Evolutionary conservation across 371 early-diverging fungal genomes (phyloP).

Genomic region (Funneliformis caledonium): DNA sequence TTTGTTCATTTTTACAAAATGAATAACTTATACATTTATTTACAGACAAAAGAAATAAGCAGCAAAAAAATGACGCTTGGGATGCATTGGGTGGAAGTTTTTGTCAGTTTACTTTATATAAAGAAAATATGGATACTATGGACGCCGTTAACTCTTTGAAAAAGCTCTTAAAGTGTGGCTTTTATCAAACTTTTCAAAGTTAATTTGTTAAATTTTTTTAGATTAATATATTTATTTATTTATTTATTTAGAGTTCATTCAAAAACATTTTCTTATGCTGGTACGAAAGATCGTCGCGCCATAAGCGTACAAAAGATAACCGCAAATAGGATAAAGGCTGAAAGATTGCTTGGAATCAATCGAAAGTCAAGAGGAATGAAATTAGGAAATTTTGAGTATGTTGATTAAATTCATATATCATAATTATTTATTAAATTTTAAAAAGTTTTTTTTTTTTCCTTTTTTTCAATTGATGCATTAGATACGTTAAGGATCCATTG

Average conservation of each 20-base stretch:
- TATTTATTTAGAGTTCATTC: conserved; percentile 47
- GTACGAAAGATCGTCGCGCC: conserved; percentile 98
- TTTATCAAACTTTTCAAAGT: background rate
- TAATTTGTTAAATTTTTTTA: background rate
- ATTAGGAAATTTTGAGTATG: conserved; percentile 79
- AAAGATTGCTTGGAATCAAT: conserved; percentile 61
- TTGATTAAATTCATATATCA: conserved; percentile 16
- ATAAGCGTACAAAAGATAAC: conserved; percentile 93
- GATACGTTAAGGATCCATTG: conserved; percentile 65
- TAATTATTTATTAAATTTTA: background rate
- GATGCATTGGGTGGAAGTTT: conserved; percentile 70
- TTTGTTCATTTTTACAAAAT: background rate
- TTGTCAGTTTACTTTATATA: conserved; percentile 83
- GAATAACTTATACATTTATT: background rate
- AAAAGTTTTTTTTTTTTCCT: background rate
- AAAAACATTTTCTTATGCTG: conserved; percentile 85
- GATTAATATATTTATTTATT: background rate
- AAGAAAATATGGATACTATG: conserved; percentile 91
- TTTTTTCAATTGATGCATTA: conserved; percentile 34
- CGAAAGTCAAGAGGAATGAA: conserved; percentile 63
- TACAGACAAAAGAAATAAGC: conserved; percentile 33
- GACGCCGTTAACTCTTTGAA: conserved; percentile 72
- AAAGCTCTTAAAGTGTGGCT: conserved; percentile 50
- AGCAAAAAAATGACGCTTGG: conserved; percentile 26
- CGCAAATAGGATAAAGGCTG: conserved; percentile 65